phyloP scores from a whole-genome alignment of 768 basidiomycete species.

The Daedaleopsis sinensis region DNA sequence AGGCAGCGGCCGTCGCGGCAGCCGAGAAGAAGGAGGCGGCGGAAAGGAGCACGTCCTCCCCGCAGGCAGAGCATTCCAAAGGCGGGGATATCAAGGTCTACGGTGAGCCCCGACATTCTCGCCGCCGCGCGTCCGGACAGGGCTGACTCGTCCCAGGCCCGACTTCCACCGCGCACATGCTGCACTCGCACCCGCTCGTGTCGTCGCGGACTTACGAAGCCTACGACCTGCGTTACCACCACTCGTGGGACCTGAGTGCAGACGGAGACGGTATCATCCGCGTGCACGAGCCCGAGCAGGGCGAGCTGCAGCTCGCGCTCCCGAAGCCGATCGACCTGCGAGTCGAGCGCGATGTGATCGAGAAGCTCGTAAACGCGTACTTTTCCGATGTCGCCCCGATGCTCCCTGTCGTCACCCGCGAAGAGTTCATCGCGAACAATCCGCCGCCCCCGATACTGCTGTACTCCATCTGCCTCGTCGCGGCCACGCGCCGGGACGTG shows the following conservation, averaged over 20 bases:
- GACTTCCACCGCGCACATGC: constrained; percentile 81
- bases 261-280: constrained; percentile 88
- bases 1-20: constrained; percentile 40
- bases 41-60: constrained; percentile 43
- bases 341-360: constrained; percentile 77
- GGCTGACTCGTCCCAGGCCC: constrained; percentile 57
- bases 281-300: constrained; percentile 63
- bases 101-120: constrained; percentile 32
- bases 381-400: constrained; percentile 89
- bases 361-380: constrained; percentile 87
- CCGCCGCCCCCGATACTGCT: constrained; percentile 82
- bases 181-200: constrained; percentile 89
- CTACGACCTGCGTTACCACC: constrained; percentile 87
- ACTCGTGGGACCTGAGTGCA: constrained; percentile 84
- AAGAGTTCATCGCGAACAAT: constrained; percentile 80
- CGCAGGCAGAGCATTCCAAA: constrained; percentile 47
- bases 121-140: constrained; percentile 13
- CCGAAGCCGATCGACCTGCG: constrained; percentile 71
- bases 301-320: constrained; percentile 56
- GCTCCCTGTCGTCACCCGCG: constrained; percentile 85
- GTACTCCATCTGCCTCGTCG: constrained; percentile 93
- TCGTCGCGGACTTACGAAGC: constrained; percentile 83
- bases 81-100: constrained; percentile 64
- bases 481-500: constrained; percentile 82
- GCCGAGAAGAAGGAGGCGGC: constrained; percentile 40